phyloP scores from a whole-genome alignment of 1,284 basidiomycete species.

The Ceratobasidium papillatum region DNA sequence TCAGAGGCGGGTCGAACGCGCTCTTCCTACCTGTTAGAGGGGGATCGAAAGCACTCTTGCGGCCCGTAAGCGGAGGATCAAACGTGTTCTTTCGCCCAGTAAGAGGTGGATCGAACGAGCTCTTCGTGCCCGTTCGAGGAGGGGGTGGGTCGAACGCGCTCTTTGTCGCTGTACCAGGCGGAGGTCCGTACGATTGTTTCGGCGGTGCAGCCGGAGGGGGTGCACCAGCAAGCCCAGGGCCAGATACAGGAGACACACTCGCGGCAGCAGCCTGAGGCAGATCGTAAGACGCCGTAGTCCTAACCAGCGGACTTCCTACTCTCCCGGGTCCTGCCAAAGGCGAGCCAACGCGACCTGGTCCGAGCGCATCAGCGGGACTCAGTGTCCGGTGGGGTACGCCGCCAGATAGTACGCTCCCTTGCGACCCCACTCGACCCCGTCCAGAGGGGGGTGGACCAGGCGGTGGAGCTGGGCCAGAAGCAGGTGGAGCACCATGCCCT shows the following conservation, averaged over 20 bases:
- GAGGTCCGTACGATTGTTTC: neutral
- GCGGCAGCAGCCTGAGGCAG: constrained; percentile 8
- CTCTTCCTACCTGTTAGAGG: constrained; percentile 18
- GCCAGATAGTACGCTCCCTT: neutral
- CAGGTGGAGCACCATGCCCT: constrained; percentile 12
- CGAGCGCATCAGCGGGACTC: constrained; percentile 27
- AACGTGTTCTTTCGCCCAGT: constrained; percentile 22
- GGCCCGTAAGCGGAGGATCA: constrained; percentile 13
- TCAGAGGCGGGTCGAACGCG: constrained; percentile 23
- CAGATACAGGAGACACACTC: neutral
- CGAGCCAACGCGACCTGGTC: constrained; percentile 20
- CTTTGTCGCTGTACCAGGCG: constrained; percentile 31
- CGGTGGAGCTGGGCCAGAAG: no score
- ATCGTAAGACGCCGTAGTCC: constrained; percentile 18
- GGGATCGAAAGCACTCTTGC: constrained; percentile 21
- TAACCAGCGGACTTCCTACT: constrained; percentile 13
- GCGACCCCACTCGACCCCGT: neutral
- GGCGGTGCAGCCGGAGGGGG: constrained; percentile 14
- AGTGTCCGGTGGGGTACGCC: constrained; percentile 8
- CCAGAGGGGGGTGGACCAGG: neutral
- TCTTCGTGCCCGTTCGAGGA: constrained; percentile 21
- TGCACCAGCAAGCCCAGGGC: neutral
- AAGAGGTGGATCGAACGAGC: constrained; percentile 21
- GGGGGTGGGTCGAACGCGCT: constrained; percentile 40
- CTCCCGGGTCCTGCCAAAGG: constrained; percentile 19